Percentiles rank a stretch among this genome's conserved stretches.
These are phyloP conservation scores for Cinnamomum micranthum DNA, from an alignment of 164 flowering plant genomes.

Conservation along the genomic window DNA sequence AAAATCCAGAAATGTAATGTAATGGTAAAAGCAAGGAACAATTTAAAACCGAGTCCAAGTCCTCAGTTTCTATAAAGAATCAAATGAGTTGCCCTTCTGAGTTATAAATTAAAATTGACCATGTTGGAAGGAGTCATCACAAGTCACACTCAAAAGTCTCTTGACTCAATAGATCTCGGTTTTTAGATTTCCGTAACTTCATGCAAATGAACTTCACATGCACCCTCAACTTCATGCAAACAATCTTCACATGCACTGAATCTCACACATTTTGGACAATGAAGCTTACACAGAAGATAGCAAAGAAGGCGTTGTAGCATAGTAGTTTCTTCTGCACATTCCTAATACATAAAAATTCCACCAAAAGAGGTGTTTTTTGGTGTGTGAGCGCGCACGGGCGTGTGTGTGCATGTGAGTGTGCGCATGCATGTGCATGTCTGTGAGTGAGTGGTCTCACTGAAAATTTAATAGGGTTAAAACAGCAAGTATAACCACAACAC, in stretches of 20 bases:
- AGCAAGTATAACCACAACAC: too few relatives aligned
- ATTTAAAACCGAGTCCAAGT: background rate
- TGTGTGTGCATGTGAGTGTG: too few relatives aligned
- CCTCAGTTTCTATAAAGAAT: background rate
- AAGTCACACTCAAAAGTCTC: background rate
- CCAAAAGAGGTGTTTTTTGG: too few relatives aligned
- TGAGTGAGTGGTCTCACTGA: too few relatives aligned
- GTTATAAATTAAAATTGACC: background rate
- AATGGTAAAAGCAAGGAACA: background rate
- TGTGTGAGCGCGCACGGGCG: too few relatives aligned
- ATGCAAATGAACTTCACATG: background rate
- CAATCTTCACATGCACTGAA: background rate
- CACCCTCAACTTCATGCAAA: background rate
- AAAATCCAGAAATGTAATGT: background rate
- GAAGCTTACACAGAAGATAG: background rate
- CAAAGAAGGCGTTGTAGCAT: too few relatives aligned
- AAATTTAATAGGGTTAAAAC: too few relatives aligned
- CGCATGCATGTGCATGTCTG: too few relatives aligned
- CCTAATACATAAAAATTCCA: too few relatives aligned
- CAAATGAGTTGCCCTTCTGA: background rate
- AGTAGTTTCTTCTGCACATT: too few relatives aligned
- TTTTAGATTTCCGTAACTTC: background rate
- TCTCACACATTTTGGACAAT: background rate
- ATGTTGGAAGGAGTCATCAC: background rate
- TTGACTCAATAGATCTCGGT: background rate